These are phyloP conservation scores for Coelastrella sp. DNA, from an alignment of 139 green algal genomes.

Conservation along the genomic window DNA sequence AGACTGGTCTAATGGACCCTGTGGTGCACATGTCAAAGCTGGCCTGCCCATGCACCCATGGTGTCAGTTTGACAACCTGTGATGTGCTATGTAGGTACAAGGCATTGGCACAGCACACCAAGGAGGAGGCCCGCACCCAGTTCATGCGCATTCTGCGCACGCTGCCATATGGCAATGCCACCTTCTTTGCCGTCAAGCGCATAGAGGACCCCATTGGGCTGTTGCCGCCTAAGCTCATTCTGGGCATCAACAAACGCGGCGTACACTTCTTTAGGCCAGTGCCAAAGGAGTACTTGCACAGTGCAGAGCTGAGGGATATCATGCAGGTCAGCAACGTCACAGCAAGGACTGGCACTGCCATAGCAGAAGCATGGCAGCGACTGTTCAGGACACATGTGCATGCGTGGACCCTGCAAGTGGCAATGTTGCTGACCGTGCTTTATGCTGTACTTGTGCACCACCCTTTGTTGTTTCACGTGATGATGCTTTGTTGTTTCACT, in stretches of 20 bases:
- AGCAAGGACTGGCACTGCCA: too few species aligned
- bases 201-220: constrained; percentile 96
- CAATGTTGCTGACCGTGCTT: too few species aligned
- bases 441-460: too few species aligned
- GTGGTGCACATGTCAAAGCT: too few species aligned
- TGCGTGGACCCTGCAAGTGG: not conserved
- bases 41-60: too few species aligned
- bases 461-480: too few species aligned
- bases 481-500: not conserved
- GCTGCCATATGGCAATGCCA: constrained; percentile 92
- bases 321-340: constrained; percentile 70
- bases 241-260: constrained; percentile 98
- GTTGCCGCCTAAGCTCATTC: constrained; percentile 92
- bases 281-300: constrained; percentile 98
- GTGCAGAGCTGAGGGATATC: constrained; percentile 96
- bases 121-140: constrained; percentile 92
- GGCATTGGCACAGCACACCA: constrained; percentile 83
- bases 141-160: constrained; percentile 95
- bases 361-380: too few species aligned
- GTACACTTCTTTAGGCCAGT: constrained; percentile 92
- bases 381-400: not conserved
- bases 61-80: not conserved
- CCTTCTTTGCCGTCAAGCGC: constrained; percentile 64
- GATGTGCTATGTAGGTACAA: constrained; percentile 72
- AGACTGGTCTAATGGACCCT: too few species aligned